These are phyloP conservation scores for Debaryomycetaceae sp. DNA, from an alignment of 1,139 yeast species.

Conservation along the genomic window DNA sequence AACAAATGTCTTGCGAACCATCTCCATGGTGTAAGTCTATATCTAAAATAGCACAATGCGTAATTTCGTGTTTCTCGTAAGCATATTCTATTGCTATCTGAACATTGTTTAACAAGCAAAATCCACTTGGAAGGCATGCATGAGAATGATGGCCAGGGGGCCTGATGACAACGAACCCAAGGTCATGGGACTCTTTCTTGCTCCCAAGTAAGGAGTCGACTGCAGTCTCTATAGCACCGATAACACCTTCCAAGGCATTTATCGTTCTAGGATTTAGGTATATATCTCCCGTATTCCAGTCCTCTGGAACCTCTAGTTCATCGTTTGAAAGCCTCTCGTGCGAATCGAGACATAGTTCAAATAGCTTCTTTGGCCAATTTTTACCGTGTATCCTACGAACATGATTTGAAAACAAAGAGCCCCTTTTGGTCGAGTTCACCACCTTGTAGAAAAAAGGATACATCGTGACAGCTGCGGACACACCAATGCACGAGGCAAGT, in stretches of 20 bases:
- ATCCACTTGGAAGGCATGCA: slow-evolving; percentile 82
- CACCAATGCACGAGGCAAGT: slow-evolving; percentile 72
- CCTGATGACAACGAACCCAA: slow-evolving; percentile 68
- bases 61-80: slow-evolving; percentile 55
- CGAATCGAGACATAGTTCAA: slow-evolving; percentile 58
- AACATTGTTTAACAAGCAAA: slow-evolving; percentile 77
- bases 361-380: slow-evolving; percentile 64
- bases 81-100: slow-evolving; percentile 85
- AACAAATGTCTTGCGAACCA: slow-evolving; percentile 84
- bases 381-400: slow-evolving; percentile 73
- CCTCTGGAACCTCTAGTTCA: slow-evolving; percentile 71
- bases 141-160: slow-evolving; percentile 95
- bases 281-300: slow-evolving; percentile 84
- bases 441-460: slow-evolving; percentile 60
- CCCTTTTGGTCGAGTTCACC: slow-evolving; percentile 44
- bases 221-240: slow-evolving; percentile 76
- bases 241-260: slow-evolving; percentile 72
- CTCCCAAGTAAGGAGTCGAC: slow-evolving; percentile 53
- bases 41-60: slow-evolving; percentile 81
- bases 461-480: slow-evolving; percentile 72
- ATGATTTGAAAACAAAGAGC: slow-evolving; percentile 52
- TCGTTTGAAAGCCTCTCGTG: slow-evolving; percentile 52
- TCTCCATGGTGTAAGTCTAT: slow-evolving; percentile 92
- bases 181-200: slow-evolving; percentile 36
- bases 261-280: slow-evolving; percentile 67